Conservation (phyloP, 202 grass and related monocot genomes). For the Panicum hallii region DNA sequence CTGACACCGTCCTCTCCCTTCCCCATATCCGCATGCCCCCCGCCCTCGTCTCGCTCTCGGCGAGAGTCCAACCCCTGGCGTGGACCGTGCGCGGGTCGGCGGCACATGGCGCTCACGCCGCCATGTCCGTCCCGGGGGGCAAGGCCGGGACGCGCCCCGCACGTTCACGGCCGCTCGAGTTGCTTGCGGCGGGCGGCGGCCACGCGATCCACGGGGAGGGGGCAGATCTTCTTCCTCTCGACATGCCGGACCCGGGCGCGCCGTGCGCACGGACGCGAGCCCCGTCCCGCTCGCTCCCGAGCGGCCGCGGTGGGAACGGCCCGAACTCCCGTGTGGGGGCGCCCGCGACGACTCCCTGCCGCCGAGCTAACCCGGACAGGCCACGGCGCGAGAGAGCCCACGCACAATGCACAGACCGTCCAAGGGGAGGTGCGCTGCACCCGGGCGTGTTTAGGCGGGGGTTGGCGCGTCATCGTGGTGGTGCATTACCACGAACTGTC, state of each 20-base stretch:
- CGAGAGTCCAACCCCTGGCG: neutral
- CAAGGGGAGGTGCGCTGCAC: neutral
- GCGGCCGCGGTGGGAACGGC: neutral
- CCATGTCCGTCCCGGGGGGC: constrained; percentile 28
- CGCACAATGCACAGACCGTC: neutral
- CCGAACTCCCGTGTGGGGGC: too few species aligned
- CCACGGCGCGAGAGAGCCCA: neutral
- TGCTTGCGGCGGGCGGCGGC: too few species aligned
- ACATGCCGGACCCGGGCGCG: neutral
- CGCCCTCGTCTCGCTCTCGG: neutral
- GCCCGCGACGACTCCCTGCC: too few species aligned
- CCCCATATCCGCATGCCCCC: constrained; percentile 33
- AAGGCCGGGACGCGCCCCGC: too few species aligned
- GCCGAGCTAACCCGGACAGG: too few species aligned
- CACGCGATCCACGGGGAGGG: too few species aligned
- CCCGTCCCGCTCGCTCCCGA: neutral
- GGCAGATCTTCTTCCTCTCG: too few species aligned
- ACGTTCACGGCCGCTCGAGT: too few species aligned
- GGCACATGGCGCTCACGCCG: constrained; percentile 39
- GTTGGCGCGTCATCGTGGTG: neutral
- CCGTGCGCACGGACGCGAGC: too few species aligned
- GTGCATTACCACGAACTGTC: constrained; percentile 6
- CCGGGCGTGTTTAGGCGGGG: neutral
- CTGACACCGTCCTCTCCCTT: constrained; percentile 20
- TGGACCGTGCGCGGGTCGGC: constrained; percentile 1